Evolutionary conservation across 305 asterid species (phyloP).

Genomic region (Fraxinus platypoda): DNA sequence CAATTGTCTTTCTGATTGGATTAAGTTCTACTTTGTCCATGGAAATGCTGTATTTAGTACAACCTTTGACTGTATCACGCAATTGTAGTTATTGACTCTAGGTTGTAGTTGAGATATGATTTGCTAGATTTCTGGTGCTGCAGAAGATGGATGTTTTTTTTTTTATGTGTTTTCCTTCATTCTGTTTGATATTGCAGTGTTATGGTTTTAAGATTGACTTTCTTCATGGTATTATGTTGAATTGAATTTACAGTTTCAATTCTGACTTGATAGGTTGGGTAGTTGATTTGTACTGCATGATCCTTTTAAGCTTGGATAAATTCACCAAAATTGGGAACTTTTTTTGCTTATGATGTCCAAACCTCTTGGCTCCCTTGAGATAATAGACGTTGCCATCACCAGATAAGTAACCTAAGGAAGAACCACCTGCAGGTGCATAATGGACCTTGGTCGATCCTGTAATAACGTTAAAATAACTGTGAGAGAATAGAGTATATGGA

Average conservation of each 20-base stretch:
- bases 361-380: not conserved
- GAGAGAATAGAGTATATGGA: not conserved
- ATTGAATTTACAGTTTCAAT: not conserved
- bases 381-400: constrained; percentile 19
- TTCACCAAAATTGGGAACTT: not conserved
- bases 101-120: not conserved
- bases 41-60: not conserved
- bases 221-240: not conserved
- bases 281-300: not conserved
- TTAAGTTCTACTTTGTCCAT: too few relatives aligned
- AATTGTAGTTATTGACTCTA: not conserved
- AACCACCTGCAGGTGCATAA: constrained; percentile 48
- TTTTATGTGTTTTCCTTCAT: too few relatives aligned
- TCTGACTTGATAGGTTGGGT: not conserved
- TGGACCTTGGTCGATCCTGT: constrained; percentile 48
- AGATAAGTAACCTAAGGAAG: constrained; percentile 39
- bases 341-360: not conserved
- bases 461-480: not conserved
- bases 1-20: too few relatives aligned
- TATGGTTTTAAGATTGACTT: not conserved
- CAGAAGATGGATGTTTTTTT: not conserved
- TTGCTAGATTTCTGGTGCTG: not conserved
- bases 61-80: not conserved
- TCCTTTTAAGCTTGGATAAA: not conserved
- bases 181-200: not conserved